Evolutionary conservation across 257 asterid genomes (phyloP).

Genomic region (Capsicum pubescens): DNA sequence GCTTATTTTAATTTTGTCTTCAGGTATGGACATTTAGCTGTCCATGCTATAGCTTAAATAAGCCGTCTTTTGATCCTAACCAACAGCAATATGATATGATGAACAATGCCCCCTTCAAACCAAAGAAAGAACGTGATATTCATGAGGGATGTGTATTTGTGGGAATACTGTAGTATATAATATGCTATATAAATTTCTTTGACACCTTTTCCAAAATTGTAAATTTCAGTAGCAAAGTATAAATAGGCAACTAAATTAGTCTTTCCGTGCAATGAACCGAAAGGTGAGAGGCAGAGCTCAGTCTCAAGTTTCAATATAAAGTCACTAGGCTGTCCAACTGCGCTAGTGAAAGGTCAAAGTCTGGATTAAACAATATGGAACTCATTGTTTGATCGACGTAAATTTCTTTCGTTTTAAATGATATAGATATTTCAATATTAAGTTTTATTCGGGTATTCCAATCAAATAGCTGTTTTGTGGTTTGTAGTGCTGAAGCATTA

Average conservation of each 20-base stretch:
- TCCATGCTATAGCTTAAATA: slow-evolving; percentile 2
- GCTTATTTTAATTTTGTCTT: neutral
- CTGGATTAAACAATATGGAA: neutral
- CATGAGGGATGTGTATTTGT: neutral
- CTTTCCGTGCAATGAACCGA: too few species aligned
- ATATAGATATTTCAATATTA: neutral
- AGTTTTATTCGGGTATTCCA: neutral
- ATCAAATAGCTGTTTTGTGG: neutral
- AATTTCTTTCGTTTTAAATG: neutral
- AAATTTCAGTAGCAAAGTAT: neutral
- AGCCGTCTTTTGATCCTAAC: neutral
- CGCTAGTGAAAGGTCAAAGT: too few species aligned
- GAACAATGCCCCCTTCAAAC: neutral
- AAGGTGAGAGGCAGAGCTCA: too few species aligned
- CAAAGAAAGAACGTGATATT: neutral
- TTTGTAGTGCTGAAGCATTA: slow-evolving; percentile 16
- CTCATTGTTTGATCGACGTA: neutral
- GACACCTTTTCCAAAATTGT: neutral
- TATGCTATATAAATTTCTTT: neutral
- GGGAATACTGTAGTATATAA: neutral
- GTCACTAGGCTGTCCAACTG: too few species aligned
- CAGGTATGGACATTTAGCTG: neutral
- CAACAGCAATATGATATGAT: slow-evolving; percentile 2
- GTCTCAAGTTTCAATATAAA: too few species aligned
- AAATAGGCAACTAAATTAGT: neutral